Evolutionary conservation across 441 rosid species (phyloP).

Genomic region (Jatropha multifida): DNA sequence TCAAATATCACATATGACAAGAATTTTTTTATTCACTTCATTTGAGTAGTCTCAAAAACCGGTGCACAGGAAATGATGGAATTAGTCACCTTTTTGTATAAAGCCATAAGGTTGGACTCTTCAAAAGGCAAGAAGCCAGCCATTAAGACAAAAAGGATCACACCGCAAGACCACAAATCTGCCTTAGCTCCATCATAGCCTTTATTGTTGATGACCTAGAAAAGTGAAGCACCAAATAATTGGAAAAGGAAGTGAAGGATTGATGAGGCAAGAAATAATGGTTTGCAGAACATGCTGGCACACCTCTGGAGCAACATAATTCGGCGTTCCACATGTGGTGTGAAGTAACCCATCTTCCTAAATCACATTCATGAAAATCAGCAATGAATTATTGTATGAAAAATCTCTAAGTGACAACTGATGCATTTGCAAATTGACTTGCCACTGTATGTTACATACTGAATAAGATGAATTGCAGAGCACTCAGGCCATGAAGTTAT

Average conservation of each 20-base stretch:
- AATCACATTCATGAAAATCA: slow-evolving; percentile 18
- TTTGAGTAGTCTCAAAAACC: neutral
- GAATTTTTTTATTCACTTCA: neutral
- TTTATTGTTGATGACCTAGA: slow-evolving; percentile 92
- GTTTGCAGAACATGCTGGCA: slow-evolving; percentile 23
- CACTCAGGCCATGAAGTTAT: slow-evolving; percentile 12
- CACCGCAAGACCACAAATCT: slow-evolving; percentile 99
- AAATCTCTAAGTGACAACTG: neutral
- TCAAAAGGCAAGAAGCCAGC: slow-evolving; percentile 98
- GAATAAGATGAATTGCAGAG: neutral
- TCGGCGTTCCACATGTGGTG: slow-evolving; percentile 98
- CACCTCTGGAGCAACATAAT: slow-evolving; percentile 99
- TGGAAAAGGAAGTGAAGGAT: slow-evolving; percentile 6
- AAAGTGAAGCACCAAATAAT: slow-evolving; percentile 19
- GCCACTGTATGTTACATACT: neutral
- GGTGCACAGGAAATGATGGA: neutral
- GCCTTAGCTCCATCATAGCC: slow-evolving; percentile 99
- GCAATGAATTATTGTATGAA: slow-evolving; percentile 12
- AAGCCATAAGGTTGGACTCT: slow-evolving; percentile 75
- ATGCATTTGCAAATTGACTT: neutral
- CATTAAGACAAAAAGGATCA: slow-evolving; percentile 93
- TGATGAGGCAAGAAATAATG: neutral
- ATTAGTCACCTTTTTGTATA: slow-evolving; percentile 77
- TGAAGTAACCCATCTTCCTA: slow-evolving; percentile 99
- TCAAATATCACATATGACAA: neutral